Evolutionary conservation across 352 stramenopile genomes (phyloP), one percentile per base, ranked within the genome.

Genomic region (Globisporangium solare): DNA sequence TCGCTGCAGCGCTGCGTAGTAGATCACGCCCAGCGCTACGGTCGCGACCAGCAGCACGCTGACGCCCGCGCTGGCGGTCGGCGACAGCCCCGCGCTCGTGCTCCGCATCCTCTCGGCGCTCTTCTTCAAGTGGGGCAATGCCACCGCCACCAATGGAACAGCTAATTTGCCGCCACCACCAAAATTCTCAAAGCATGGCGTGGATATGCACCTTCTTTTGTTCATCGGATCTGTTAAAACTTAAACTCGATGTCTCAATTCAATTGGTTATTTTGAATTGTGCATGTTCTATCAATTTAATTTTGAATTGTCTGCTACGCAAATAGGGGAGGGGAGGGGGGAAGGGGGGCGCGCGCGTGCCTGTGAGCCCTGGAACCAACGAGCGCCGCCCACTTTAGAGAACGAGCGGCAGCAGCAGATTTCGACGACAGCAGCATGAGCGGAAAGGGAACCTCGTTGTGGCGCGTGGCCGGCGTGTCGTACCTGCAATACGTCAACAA

Each of bases 401-500:
- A 59, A 46, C 41, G 43, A 58, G 41, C 42, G 22, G 22, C 31
- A 51, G 22, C 31, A 51, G 7, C 27, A 62, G 17, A 17, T 60
- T 24, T 58, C 48, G 45, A 7, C 41, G 48, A 12, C 51, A 54
- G 46, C 17, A 27, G 82, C 49, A 91, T 91, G 81, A 79, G 74
- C 64, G 72, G 47, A 66, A 89, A 86, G 70, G 84, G 84, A 73
- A 92, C 84, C 47, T 92, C 82, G 71, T 74, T 94, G 55, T 94
- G 83, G 81, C 84, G 84, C 80, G 83, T 87, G 64, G 82, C 82
- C 41, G 84, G 84, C 54, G 68, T 92, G 60, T 94, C 84, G 55
- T 94, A 94, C 76, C 74, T 94, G 62, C 82, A 92, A 76, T 94
- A 94, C 74, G 74, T 87, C 51, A 94, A 94, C 79, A 79, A 91